A percentile compares a stretch with the other conserved stretches of the same genome.
phyloP scores from a whole-genome alignment of 345 rosid species.

The Acer saccharum region DNA sequence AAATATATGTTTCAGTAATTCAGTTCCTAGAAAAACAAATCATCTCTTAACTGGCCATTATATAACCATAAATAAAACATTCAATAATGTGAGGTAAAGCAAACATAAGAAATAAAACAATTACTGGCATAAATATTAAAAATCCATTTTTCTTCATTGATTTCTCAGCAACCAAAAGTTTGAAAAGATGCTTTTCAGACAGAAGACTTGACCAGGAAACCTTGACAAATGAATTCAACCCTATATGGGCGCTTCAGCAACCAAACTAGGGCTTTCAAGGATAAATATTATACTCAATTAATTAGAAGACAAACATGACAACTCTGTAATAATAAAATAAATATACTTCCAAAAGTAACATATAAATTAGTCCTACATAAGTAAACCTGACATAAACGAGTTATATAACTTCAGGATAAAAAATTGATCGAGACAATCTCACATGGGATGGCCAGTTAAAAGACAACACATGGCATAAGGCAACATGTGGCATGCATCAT shows the following conservation, averaged over 20 bases:
- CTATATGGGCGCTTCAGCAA: background rate
- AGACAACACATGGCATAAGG: background rate
- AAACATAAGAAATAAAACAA: background rate
- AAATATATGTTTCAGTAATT: background rate
- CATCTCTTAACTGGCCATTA: background rate
- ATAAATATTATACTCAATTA: background rate
- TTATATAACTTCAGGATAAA: background rate
- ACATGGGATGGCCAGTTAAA: background rate
- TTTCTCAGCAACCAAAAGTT: background rate
- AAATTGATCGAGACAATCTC: background rate
- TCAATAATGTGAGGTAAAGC: background rate
- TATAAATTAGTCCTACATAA: background rate
- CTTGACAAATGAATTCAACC: background rate
- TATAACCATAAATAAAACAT: background rate
- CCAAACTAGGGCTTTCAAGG: background rate
- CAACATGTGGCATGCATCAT: background rate
- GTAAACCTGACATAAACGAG: background rate
- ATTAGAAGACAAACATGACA: background rate
- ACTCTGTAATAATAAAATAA: background rate
- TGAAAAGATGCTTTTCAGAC: background rate
- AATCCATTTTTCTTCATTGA: background rate
- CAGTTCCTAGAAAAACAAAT: background rate
- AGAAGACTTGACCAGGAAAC: background rate
- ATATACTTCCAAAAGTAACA: background rate
- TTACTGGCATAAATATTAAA: background rate